Evolutionary conservation across 2,329 filamentous ascomycete species (phyloP).

Genomic region (Plenodomus biglobosus): DNA sequence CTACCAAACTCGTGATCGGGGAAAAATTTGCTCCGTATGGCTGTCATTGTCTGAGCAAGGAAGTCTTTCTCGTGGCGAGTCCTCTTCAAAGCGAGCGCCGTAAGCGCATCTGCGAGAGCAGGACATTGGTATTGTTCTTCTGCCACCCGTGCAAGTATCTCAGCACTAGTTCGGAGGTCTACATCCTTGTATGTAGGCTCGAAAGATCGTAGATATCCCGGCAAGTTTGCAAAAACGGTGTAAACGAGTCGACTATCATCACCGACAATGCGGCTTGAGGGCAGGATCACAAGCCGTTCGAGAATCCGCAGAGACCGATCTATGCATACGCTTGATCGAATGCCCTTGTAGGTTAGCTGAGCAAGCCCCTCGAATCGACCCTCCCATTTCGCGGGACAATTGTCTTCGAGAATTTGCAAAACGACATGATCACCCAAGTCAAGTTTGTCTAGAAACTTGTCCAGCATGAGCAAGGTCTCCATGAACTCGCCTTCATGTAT

Average conservation of each 20-base stretch:
- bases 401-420: constrained; percentile 71
- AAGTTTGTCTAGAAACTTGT: constrained; percentile 79
- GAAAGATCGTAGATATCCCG: constrained; percentile 77
- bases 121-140: constrained; percentile 71
- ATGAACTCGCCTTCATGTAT: constrained; percentile 95
- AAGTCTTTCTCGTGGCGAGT: constrained; percentile 75
- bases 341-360: constrained; percentile 82
- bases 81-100: constrained; percentile 67
- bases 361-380: constrained; percentile 85
- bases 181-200: constrained; percentile 62
- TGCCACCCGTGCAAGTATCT: constrained; percentile 70
- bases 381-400: constrained; percentile 84
- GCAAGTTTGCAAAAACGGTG: constrained; percentile 86
- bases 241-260: constrained; percentile 81
- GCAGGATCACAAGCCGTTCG: constrained; percentile 75
- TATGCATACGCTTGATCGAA: constrained; percentile 82
- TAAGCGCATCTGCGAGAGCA: constrained; percentile 68
- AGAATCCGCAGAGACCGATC: constrained; percentile 75
- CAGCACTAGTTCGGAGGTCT: constrained; percentile 60
- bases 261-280: constrained; percentile 78
- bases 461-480: constrained; percentile 87
- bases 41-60: constrained; percentile 69
- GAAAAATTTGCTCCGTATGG: constrained; percentile 76
- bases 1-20: constrained; percentile 80
- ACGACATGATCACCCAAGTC: constrained; percentile 73